Conservation (phyloP, 805 yeast species). For the Debaryomyces prosopidis region DNA sequence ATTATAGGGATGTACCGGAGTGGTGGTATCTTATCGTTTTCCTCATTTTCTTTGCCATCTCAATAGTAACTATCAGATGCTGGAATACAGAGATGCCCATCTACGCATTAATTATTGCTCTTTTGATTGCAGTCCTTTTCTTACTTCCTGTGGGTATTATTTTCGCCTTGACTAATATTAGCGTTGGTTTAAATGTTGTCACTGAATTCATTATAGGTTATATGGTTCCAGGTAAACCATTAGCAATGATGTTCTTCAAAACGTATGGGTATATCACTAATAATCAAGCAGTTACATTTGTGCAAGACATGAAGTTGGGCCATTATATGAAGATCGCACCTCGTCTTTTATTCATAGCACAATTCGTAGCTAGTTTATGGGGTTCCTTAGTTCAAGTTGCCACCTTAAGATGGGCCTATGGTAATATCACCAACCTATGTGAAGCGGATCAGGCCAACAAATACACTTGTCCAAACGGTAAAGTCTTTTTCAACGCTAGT, state of each 20-base stretch:
- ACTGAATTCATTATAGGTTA: slow-evolving; percentile 24
- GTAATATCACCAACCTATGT: slow-evolving; percentile 35
- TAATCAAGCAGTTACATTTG: slow-evolving; percentile 30
- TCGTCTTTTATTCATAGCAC: slow-evolving; percentile 37
- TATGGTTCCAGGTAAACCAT: slow-evolving; percentile 25
- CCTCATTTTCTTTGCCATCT: slow-evolving; percentile 29
- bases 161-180: slow-evolving; percentile 13
- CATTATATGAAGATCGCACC: slow-evolving; percentile 44
- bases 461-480: slow-evolving; percentile 45
- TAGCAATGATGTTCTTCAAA: slow-evolving; percentile 21
- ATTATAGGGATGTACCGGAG: slow-evolving; percentile 42
- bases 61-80: slow-evolving; percentile 37
- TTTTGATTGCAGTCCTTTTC: slow-evolving; percentile 21
- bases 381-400: slow-evolving; percentile 41
- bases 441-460: slow-evolving; percentile 21
- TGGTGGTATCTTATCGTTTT: slow-evolving; percentile 43
- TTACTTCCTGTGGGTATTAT: slow-evolving; percentile 19
- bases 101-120: slow-evolving; percentile 20
- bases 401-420: slow-evolving; percentile 44
- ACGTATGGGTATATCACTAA: slow-evolving; percentile 29
- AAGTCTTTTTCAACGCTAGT: slow-evolving; percentile 43
- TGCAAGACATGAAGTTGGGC: slow-evolving; percentile 30
- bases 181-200: slow-evolving; percentile 15
- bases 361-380: slow-evolving; percentile 40
- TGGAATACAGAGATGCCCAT: slow-evolving; percentile 30